Evolutionary conservation across 2,329 filamentous ascomycete species (phyloP).

Genomic region (Sarocladium oryzae): DNA sequence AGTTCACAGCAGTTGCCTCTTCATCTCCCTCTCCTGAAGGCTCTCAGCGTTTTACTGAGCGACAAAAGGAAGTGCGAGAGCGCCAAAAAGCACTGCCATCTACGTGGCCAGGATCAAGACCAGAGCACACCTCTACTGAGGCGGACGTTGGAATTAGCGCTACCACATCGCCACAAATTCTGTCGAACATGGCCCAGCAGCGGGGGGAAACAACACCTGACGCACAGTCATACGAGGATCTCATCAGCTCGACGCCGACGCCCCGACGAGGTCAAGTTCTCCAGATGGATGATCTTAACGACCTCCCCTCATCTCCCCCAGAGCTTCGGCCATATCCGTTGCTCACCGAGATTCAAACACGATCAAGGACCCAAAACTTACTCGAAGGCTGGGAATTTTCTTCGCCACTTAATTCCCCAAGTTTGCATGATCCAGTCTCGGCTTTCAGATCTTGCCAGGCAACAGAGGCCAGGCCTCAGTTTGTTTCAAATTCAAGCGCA

Average conservation of each 20-base stretch:
- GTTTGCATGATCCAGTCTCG: slow-evolving; percentile 2
- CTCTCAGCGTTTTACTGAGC: slow-evolving; percentile 71
- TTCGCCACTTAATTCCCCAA: slow-evolving; percentile 49
- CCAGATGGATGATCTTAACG: slow-evolving; percentile 43
- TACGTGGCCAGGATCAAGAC: background rate
- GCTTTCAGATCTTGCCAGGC: background rate
- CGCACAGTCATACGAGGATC: slow-evolving; percentile 39
- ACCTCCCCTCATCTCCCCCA: slow-evolving; percentile 53
- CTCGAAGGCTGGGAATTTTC: slow-evolving; percentile 48
- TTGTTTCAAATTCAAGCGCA: background rate
- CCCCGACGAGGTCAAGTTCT: slow-evolving; percentile 48
- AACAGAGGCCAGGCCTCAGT: background rate
- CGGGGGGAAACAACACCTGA: slow-evolving; percentile 40
- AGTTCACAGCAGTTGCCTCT: slow-evolving; percentile 64
- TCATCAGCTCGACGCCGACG: slow-evolving; percentile 54
- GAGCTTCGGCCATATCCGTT: slow-evolving; percentile 47
- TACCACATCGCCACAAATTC: background rate
- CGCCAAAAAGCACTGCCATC: background rate
- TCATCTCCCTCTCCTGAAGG: slow-evolving; percentile 46
- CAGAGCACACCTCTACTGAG: background rate
- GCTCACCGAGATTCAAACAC: slow-evolving; percentile 44
- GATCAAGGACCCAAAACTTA: slow-evolving; percentile 29
- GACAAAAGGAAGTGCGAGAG: slow-evolving; percentile 67
- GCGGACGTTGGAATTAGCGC: slow-evolving; percentile 11
- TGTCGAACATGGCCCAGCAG: slow-evolving; percentile 3